phyloP scores from a whole-genome alignment of 192 early-diverging fungal genomes.

The Podila clonocystis region DNA sequence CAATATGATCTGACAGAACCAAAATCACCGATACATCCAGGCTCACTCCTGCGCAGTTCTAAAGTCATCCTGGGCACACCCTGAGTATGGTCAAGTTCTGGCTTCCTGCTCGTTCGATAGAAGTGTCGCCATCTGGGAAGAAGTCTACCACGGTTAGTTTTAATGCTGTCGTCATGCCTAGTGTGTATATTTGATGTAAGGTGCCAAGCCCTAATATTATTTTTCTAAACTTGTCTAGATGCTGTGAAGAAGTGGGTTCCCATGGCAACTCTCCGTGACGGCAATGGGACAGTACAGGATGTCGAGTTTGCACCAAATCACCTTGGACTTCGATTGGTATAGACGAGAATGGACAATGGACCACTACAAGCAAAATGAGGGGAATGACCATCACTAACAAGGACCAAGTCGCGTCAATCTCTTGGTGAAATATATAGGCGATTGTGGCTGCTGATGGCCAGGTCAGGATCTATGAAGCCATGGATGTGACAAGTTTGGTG shows the following conservation, averaged over 20 bases:
- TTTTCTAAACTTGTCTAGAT: conserved; percentile 18
- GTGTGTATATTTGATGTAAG: not conserved
- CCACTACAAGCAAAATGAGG: not conserved
- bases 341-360: not conserved
- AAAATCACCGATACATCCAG: conserved; percentile 19
- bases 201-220: conserved; percentile 37
- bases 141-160: conserved; percentile 72
- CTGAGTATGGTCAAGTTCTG: conserved; percentile 94
- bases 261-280: conserved; percentile 70
- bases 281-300: conserved; percentile 80
- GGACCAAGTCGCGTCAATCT: no score
- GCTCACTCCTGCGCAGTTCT: conserved; percentile 90
- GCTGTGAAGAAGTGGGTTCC: conserved; percentile 76
- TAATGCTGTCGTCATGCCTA: not conserved
- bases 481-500: conserved; percentile 77
- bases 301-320: conserved; percentile 93
- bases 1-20: conserved; percentile 1
- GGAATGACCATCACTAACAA: no score
- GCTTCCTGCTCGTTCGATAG: conserved; percentile 94
- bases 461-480: conserved; percentile 88
- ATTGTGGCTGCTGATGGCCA: conserved; percentile 83
- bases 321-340: conserved; percentile 79
- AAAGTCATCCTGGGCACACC: conserved; percentile 93
- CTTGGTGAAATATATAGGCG: conserved; percentile 60
- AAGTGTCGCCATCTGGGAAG: conserved; percentile 92